Evolutionary conservation across 2,329 filamentous ascomycete species (phyloP), one percentile per base, ranked within the genome.

Genomic region (Didymosphaeria variabile): DNA sequence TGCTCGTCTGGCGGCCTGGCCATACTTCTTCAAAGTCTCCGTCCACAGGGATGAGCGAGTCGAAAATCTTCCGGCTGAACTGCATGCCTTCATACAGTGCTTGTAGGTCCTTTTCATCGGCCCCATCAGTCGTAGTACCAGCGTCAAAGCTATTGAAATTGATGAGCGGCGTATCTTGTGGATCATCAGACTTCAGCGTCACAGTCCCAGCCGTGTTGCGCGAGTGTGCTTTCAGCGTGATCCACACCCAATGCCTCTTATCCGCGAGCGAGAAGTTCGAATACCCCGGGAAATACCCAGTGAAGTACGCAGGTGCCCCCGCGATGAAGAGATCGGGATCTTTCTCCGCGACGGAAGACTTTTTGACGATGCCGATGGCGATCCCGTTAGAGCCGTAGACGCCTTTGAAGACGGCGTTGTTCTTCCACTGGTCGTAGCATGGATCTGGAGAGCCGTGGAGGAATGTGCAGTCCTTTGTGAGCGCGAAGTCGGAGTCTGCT

Each of bases 121-220:
- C 90, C 45, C 85, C 79, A 83, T 1, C 86, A 66, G 87, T 86
- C 0, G 84, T 83, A 72, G 88, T 87, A 15, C 84, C 83, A 0
- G 77, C 51, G 40, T 67, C 65, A 58, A 73, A 72, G 57, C 46
- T 66, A 52, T 70, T 65, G 64, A 72, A 71, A 63, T 65, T 49
- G 65, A 92, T 90, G 6, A 84, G 71, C 0, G 90, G 90, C 1
- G 82, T 79, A 57, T 91, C 88, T 0, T 85, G 83, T 0, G 90
- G 89, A 70, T 91, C 84, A 0, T 83, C 76, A 0, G 85, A 88
- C 17, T 80, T 80, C 5, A 92, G 83, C 6, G 76, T 83, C 9
- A 92, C 88, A 1, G 82, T 84, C 7, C 90, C 90, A 2, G 72
- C 80, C 72, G 77, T 76, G 72, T 91, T 90, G 55, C 85, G 84